phyloP scores from a whole-genome alignment of 2,329 filamentous ascomycete species.

The Diplodia sapinea region DNA sequence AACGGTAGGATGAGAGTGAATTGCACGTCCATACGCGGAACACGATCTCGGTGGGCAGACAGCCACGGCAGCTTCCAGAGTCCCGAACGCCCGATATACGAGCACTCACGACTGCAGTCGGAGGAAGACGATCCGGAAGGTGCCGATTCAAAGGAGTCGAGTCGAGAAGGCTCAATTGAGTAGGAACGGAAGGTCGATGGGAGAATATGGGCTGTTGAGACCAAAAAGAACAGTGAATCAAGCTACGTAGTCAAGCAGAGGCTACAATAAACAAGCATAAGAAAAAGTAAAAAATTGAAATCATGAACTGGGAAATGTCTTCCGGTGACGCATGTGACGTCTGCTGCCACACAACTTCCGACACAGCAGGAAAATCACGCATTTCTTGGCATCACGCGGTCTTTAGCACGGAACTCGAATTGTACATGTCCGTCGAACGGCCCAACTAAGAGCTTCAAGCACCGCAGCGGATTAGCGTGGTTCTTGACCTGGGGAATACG shows the following conservation, averaged over 20 bases:
- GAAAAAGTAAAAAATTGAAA: not conserved
- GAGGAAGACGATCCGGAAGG: not conserved
- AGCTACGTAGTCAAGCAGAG: not conserved
- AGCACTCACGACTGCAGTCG: not conserved
- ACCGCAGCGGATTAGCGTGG: not conserved
- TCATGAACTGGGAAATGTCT: not conserved
- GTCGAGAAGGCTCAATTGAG: not conserved
- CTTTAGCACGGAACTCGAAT: not conserved
- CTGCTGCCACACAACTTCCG: not conserved
- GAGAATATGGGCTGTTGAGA: not conserved
- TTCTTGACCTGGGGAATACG: not conserved
- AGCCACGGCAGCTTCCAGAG: not conserved
- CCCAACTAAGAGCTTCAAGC: not conserved
- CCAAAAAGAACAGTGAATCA: not conserved
- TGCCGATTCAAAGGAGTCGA: not conserved
- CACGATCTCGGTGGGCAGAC: not conserved
- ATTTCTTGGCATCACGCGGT: conserved; percentile 3
- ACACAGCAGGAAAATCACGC: conserved; percentile 3
- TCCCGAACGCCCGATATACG: not conserved
- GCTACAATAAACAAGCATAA: not conserved
- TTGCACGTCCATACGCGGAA: not conserved
- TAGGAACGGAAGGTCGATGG: not conserved
- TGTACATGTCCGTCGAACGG: not conserved
- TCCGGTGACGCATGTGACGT: not conserved
- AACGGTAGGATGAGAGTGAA: not conserved